Conservation (phyloP, 192 early-diverging fungal genomes). For the Linnemannia zychae region DNA sequence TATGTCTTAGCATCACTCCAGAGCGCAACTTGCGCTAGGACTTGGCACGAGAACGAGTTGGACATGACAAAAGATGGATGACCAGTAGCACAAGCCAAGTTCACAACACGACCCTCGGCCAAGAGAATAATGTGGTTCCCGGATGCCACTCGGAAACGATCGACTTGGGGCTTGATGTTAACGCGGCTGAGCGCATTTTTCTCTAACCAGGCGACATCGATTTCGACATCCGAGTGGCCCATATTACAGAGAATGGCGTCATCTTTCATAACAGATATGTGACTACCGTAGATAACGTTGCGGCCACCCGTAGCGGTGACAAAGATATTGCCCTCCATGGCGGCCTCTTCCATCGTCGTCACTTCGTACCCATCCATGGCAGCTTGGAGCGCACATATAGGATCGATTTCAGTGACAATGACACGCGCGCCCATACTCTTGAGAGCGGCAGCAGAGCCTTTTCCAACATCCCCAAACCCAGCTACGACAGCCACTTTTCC, state of each 20-base stretch:
- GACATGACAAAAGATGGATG: conserved; percentile 99
- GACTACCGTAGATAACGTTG: conserved; percentile 93
- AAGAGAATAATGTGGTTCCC: conserved; percentile 97
- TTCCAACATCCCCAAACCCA: conserved; percentile 99
- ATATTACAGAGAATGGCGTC: conserved; percentile 99
- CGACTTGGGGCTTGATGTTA: conserved; percentile 99
- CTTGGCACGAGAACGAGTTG: conserved; percentile 99
- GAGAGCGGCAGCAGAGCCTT: conserved; percentile 98
- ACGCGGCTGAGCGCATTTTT: conserved; percentile 86
- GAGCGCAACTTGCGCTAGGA: conserved; percentile 97
- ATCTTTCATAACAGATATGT: conserved; percentile 96
- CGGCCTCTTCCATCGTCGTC: conserved; percentile 98
- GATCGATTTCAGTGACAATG: conserved; percentile 97
- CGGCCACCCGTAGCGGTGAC: conserved; percentile 99
- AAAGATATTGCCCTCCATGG: conserved; percentile 94
- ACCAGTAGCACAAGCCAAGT: conserved; percentile 99
- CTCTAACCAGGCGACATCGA: conserved; percentile 99
- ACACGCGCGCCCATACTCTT: conserved; percentile 99
- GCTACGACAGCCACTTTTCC: conserved; percentile 98
- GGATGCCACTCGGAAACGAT: conserved; percentile 92
- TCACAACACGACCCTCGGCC: conserved; percentile 99
- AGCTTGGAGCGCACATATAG: conserved; percentile 99
- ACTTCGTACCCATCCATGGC: conserved; percentile 99
- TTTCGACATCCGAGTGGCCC: conserved; percentile 99
- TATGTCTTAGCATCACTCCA: conserved; percentile 92